Percentiles rank a stretch among this genome's conserved stretches.
These are phyloP conservation scores for Leishmania tarentolae DNA, from an alignment of 208 protist genomes.

Conservation along the genomic window DNA sequence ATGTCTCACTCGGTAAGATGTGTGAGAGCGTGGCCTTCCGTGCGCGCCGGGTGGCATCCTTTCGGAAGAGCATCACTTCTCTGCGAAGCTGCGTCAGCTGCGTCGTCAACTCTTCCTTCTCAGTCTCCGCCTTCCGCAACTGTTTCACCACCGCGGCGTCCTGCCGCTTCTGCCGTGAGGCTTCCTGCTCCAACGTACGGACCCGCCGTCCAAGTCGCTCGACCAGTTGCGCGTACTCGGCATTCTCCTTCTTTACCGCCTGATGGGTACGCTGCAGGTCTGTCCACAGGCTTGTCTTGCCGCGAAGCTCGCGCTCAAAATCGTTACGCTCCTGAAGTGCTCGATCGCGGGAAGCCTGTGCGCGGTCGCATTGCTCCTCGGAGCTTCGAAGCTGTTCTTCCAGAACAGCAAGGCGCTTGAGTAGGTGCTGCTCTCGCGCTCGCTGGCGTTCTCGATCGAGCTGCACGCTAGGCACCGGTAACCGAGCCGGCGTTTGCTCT, in stretches of 20 bases:
- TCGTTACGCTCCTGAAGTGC: slow-evolving; percentile 21
- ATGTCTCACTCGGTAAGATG: slow-evolving; percentile 17
- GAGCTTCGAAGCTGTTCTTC: slow-evolving; percentile 30
- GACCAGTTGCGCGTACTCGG: slow-evolving; percentile 46
- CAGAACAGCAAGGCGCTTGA: slow-evolving; percentile 22
- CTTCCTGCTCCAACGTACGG: slow-evolving; percentile 40
- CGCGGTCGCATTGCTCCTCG: not conserved
- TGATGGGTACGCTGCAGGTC: slow-evolving; percentile 26
- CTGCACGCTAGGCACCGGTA: slow-evolving; percentile 5
- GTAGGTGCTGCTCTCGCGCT: slow-evolving; percentile 32
- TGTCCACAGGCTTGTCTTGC: slow-evolving; percentile 32
- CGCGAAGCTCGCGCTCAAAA: slow-evolving; percentile 27
- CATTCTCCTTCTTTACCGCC: slow-evolving; percentile 37
- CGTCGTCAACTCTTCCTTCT: slow-evolving; percentile 16
- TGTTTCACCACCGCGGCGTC: slow-evolving; percentile 19
- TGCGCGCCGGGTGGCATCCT: slow-evolving; percentile 27
- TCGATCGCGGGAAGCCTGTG: slow-evolving; percentile 6
- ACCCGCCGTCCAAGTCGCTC: slow-evolving; percentile 49
- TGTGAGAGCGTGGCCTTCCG: slow-evolving; percentile 27
- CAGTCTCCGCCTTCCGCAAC: slow-evolving; percentile 20
- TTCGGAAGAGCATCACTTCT: slow-evolving; percentile 29
- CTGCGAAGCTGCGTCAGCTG: slow-evolving; percentile 19
- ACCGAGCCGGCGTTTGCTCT: slow-evolving; percentile 17
- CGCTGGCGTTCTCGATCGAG: slow-evolving; percentile 6
- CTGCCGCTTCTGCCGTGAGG: slow-evolving; percentile 31